Evolutionary conservation across 2,329 filamentous ascomycete genomes (phyloP), one percentile per base, ranked within the genome.

Genomic region (Penicillium sp.): DNA sequence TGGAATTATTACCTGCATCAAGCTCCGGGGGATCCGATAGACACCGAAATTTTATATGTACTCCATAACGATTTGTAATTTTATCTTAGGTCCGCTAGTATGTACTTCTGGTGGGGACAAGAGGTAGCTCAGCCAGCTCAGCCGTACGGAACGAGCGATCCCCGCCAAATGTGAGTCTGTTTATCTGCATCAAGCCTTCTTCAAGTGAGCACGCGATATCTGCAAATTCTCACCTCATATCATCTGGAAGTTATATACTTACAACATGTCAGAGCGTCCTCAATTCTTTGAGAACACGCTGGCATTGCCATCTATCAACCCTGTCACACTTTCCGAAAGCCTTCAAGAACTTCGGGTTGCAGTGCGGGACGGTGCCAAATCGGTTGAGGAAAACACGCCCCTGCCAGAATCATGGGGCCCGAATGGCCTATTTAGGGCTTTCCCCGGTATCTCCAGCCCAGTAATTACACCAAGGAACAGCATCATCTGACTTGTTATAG

Each of bases 341-440:
- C 62, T 74, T 1, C 48, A 57, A 47, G 60, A 73, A 46, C 58
- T 75, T 13, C 69, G 67, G 21, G 27, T 49, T 22, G 70, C 71
- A 1, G 64, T 73, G 27, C 59, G 59, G 22, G 63, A 60, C 42
- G 70, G 70, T 7, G 57, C 69, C 14, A 54, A 61, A 21, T 43
- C 68, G 11, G 56, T 75, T 13, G 63, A 65, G 16, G 39, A 55
- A n/a, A 63, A 62, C 11, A 61, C 57, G 27, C 57, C 60, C 31
- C 51, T 64, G 8, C 64, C 62, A 24, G 60, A 60, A 11, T 60
- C 64, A 49, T 63, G 66, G 55, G 62, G 60, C 5, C 43, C 52
- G 10, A 60, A 58, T 49, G 73, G 70, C 43, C 59, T 73, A 16
- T 74, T 72, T 36, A 63, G 60, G 36, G 68, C 66, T 27, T 62